Percentiles rank a stretch among this genome's conserved stretches.
phyloP scores from a whole-genome alignment of 2,329 filamentous ascomycete genomes.

The Aspergillus fumigatus region DNA sequence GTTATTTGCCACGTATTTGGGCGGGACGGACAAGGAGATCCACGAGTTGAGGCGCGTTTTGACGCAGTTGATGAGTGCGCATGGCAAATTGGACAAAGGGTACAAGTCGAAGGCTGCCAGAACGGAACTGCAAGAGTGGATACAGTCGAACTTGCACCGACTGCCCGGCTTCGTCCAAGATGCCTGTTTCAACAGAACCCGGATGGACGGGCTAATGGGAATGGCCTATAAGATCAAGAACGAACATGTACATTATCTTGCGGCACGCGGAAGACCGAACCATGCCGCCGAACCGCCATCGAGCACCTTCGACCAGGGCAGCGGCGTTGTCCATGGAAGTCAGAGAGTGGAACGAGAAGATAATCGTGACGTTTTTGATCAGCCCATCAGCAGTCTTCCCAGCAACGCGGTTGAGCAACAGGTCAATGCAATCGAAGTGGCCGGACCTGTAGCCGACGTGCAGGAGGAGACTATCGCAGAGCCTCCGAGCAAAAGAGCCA shows the following conservation, averaged over 20 bases:
- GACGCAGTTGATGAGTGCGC: not conserved
- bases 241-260: not conserved
- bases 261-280: not conserved
- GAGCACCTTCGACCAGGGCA: not conserved
- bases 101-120: not conserved
- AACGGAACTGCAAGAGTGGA: not conserved
- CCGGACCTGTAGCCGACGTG: not conserved
- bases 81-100: not conserved
- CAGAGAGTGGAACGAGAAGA: not conserved
- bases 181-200: not conserved
- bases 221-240: slow-evolving; percentile 2
- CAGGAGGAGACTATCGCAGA: not conserved
- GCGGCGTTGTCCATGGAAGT: not conserved
- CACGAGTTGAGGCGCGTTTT: not conserved
- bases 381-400: not conserved
- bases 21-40: not conserved
- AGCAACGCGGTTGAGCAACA: not conserved
- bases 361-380: not conserved
- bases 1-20: not conserved
- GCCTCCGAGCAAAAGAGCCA: not conserved
- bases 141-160: not conserved
- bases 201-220: slow-evolving; percentile 1
- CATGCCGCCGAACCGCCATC: not conserved
- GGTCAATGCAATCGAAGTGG: not conserved
- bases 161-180: not conserved